Evolutionary conservation across 164 flowering plant species (phyloP).

Genomic region (Tinospora cordifolia): DNA sequence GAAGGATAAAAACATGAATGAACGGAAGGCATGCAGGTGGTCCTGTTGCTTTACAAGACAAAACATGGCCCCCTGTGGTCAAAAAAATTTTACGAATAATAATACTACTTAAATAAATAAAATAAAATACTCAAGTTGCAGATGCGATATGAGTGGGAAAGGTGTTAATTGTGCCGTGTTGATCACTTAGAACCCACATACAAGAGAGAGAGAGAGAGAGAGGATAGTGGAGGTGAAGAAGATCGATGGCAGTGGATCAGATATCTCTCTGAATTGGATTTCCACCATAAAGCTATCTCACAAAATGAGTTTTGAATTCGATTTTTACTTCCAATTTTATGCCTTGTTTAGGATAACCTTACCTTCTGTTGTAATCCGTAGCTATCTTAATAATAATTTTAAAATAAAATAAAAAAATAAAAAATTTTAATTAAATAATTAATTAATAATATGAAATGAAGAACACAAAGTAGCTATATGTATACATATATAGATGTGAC

Average conservation of each 20-base stretch:
- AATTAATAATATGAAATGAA: too few species aligned
- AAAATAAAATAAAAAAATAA: too few species aligned
- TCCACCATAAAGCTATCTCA: not conserved
- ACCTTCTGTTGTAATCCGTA: too few species aligned
- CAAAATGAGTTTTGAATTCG: not conserved
- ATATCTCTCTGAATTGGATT: not conserved
- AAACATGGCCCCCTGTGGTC: not conserved
- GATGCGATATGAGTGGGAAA: constrained; percentile 3
- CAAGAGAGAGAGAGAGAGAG: too few species aligned
- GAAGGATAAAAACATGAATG: not conserved
- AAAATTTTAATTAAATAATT: too few species aligned
- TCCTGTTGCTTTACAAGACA: not conserved
- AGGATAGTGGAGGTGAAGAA: not conserved
- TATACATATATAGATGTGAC: too few species aligned
- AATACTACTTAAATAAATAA: too few species aligned
- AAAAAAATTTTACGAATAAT: too few species aligned
- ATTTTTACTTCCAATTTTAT: too few species aligned
- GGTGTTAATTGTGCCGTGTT: not conserved
- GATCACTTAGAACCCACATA: not conserved
- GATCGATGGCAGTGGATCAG: not conserved
- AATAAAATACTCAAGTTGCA: not conserved
- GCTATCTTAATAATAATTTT: too few species aligned
- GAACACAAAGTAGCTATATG: too few species aligned
- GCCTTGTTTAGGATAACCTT: too few species aligned
- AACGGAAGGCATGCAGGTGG: not conserved